phyloP scores from a whole-genome alignment of 768 basidiomycete species.

The Omphalotus guepiniiformis region DNA sequence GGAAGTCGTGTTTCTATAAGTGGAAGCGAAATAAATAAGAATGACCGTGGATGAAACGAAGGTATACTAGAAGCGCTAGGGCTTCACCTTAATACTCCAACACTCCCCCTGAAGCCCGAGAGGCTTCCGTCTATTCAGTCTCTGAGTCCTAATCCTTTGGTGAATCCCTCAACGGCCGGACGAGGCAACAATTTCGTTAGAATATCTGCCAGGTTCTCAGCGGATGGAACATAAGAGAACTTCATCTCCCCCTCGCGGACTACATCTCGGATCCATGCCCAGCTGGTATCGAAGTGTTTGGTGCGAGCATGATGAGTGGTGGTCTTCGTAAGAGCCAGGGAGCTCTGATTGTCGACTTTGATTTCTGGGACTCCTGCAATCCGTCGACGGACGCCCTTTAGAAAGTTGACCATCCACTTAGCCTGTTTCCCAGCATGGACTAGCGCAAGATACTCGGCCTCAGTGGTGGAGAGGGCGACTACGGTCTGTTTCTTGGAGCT shows the following conservation, averaged over 20 bases:
- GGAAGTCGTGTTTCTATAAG: neutral
- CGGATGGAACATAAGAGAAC: conserved; percentile 8
- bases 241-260: conserved; percentile 6
- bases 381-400: conserved; percentile 18
- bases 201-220: conserved; percentile 10
- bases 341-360: conserved; percentile 22
- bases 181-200: conserved; percentile 15
- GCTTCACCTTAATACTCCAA: neutral
- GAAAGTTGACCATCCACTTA: conserved; percentile 23
- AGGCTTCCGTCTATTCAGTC: neutral
- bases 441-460: conserved; percentile 33
- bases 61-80: no score
- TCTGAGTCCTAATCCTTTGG: neutral
- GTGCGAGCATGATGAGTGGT: conserved; percentile 20
- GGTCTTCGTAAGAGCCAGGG: conserved; percentile 24
- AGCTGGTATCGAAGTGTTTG: conserved; percentile 28
- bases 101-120: conserved; percentile 2
- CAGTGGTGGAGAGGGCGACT: conserved; percentile 29
- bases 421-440: conserved; percentile 18
- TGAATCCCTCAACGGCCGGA: neutral
- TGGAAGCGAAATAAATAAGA: neutral
- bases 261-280: conserved; percentile 11
- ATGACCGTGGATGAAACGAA: neutral
- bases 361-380: conserved; percentile 12
- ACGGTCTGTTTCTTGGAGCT: conserved; percentile 15